phyloP scores from a whole-genome alignment of 2,329 filamentous ascomycete genomes.

The Hysterium pulicare region DNA sequence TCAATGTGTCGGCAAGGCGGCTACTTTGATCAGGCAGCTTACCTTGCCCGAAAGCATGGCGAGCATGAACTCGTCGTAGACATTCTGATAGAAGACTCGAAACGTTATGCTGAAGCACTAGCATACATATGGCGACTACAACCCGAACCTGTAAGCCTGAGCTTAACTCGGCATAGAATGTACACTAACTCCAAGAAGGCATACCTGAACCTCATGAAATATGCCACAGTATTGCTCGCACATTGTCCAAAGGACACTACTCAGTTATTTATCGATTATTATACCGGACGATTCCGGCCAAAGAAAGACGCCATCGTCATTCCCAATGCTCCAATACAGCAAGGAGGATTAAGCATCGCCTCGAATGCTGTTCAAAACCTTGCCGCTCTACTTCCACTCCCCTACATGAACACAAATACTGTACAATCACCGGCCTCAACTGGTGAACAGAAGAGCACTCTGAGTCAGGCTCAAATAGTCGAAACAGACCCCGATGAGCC shows the following conservation, averaged over 20 bases:
- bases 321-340: slow-evolving; percentile 45
- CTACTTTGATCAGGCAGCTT: slow-evolving; percentile 95
- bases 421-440: slow-evolving; percentile 53
- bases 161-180: not conserved
- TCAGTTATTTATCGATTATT: slow-evolving; percentile 89
- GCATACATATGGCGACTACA: slow-evolving; percentile 89
- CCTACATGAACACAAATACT: slow-evolving; percentile 71
- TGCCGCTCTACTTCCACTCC: slow-evolving; percentile 76
- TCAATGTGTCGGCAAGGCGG: slow-evolving; percentile 96
- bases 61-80: slow-evolving; percentile 93
- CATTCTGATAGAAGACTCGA: slow-evolving; percentile 92
- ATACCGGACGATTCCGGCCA: slow-evolving; percentile 78
- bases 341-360: slow-evolving; percentile 47
- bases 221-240: slow-evolving; percentile 84
- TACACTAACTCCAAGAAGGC: slow-evolving; percentile 50
- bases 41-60: slow-evolving; percentile 87
- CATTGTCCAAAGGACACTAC: slow-evolving; percentile 81
- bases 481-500: slow-evolving; percentile 52
- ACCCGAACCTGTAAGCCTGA: slow-evolving; percentile 62
- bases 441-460: slow-evolving; percentile 50
- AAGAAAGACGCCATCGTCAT: slow-evolving; percentile 60
- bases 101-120: slow-evolving; percentile 82
- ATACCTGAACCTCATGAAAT: slow-evolving; percentile 90
- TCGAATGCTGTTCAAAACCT: slow-evolving; percentile 82
- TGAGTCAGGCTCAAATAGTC: slow-evolving; percentile 53